Base-by-base conservation (phyloP, 2,329 filamentous ascomycete genomes). In the Calonectria honghensis region DNA sequence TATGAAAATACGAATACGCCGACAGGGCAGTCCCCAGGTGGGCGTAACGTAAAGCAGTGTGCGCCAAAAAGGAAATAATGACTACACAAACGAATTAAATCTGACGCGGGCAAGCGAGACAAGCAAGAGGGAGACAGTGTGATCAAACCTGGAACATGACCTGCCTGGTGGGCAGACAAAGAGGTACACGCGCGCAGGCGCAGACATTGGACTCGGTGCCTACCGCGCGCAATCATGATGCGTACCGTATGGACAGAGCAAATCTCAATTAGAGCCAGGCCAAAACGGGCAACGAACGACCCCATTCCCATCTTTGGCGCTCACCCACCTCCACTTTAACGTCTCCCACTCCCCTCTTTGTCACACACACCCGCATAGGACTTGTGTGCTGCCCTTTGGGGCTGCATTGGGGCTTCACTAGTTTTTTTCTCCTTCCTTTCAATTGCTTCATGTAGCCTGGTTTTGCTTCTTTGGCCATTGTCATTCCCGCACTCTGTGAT, bases 61-160 rank as follows among this genome's bases (percentile, higher is more conserved):
- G 27, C 57, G 57, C 57, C n/a, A 59, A 69, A 51, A 63, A 70
- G 57, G 24, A 54, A 70, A 63, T 63, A 61, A 52, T 41, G 24
- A 18, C 32, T 32, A 27, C 57, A 54, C 32, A 52, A 52, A 61
- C 57, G 48, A 41, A 70, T 70, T 32, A 64, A 70, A 54, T 48
- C 54, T 48, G 54, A 51, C 37, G n/a, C 45, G 54, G 61, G 32
- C 41, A 54, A 54, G 45, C 65, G 65, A 68, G 50, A 68, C 65
- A 68, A 54, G 35, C 50, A 57, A 24, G 16, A 20, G 35, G 63
- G 57, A 70, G 68, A 70, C 65, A 70, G 61, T 70, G 68, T 70
- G 68, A 70, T 70, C 68, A 70, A 41, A 70, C 68, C 68, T 70
- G 68, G 68, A 64, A 64, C 45, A 61, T 70, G 68, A 70, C 68